phyloP scores from a whole-genome alignment of 805 yeast species.

The Candida oleophila region DNA sequence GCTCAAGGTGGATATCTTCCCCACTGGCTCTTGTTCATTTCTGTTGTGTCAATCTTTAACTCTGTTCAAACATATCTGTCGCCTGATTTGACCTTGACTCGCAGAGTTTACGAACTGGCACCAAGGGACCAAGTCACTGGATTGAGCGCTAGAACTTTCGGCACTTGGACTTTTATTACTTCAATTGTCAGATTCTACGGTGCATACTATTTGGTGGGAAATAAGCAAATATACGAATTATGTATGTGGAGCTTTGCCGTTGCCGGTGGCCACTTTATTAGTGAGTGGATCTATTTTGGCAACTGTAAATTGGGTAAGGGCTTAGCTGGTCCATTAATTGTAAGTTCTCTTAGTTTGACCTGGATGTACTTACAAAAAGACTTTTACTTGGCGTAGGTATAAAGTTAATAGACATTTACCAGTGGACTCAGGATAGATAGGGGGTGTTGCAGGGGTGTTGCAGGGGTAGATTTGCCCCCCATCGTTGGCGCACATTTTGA shows the following conservation, averaged over 20 bases:
- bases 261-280: conserved; percentile 79
- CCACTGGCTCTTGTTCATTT: conserved; percentile 48
- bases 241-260: conserved; percentile 77
- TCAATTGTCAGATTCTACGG: conserved; percentile 84
- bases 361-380: conserved; percentile 82
- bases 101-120: conserved; percentile 74
- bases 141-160: conserved; percentile 93
- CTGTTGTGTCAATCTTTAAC: conserved; percentile 90
- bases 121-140: conserved; percentile 35
- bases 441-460: background rate
- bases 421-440: too few species aligned
- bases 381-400: conserved; percentile 42
- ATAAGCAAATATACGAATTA: conserved; percentile 71
- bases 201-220: conserved; percentile 65
- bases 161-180: conserved; percentile 94
- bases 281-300: conserved; percentile 77
- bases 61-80: conserved; percentile 82
- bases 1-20: conserved; percentile 33
- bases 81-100: conserved; percentile 66
- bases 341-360: conserved; percentile 63
- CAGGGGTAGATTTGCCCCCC: background rate
- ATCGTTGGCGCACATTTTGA: background rate
- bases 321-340: conserved; percentile 79
- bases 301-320: conserved; percentile 88
- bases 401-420: background rate